Conservation (phyloP, 164 flowering plant species). For the Sextonia rubra region DNA sequence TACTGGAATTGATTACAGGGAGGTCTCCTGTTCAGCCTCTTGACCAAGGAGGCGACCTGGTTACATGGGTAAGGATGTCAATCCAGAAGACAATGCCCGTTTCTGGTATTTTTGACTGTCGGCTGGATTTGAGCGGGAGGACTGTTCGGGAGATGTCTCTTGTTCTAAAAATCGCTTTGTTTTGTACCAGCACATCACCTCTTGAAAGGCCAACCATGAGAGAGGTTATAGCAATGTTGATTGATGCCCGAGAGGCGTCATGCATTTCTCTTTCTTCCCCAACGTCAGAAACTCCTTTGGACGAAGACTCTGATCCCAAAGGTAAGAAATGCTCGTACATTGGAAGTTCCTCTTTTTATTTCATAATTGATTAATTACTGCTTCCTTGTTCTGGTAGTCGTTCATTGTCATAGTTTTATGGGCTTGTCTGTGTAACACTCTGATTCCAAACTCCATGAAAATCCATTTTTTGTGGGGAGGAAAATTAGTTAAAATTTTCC, state of each 20-base stretch:
- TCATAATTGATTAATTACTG: background rate
- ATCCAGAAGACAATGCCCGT: slow-evolving; percentile 20
- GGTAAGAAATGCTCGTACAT: slow-evolving; percentile 13
- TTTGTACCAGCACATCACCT: slow-evolving; percentile 53
- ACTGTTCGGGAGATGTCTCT: slow-evolving; percentile 41
- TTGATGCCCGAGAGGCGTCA: slow-evolving; percentile 35
- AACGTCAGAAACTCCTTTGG: slow-evolving; percentile 49
- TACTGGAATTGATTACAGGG: slow-evolving; percentile 53
- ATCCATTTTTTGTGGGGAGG: too few species aligned
- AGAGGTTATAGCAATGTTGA: slow-evolving; percentile 56
- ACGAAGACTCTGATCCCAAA: slow-evolving; percentile 27
- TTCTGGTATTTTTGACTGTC: slow-evolving; percentile 28
- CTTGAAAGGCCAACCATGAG: slow-evolving; percentile 55
- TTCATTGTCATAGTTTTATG: background rate
- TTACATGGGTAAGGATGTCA: slow-evolving; percentile 49
- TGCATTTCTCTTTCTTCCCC: slow-evolving; percentile 30
- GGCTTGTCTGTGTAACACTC: too few species aligned
- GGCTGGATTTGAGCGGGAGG: slow-evolving; percentile 30
- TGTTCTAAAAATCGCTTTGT: slow-evolving; percentile 49
- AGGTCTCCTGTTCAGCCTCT: slow-evolving; percentile 50
- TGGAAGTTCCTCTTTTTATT: background rate
- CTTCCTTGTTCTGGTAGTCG: background rate
- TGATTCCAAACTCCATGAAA: too few species aligned
- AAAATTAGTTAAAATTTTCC: too few species aligned
- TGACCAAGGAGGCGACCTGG: slow-evolving; percentile 50